phyloP scores from a whole-genome alignment of 371 early-diverging fungal genomes.

The Umbelopsis sp. region DNA sequence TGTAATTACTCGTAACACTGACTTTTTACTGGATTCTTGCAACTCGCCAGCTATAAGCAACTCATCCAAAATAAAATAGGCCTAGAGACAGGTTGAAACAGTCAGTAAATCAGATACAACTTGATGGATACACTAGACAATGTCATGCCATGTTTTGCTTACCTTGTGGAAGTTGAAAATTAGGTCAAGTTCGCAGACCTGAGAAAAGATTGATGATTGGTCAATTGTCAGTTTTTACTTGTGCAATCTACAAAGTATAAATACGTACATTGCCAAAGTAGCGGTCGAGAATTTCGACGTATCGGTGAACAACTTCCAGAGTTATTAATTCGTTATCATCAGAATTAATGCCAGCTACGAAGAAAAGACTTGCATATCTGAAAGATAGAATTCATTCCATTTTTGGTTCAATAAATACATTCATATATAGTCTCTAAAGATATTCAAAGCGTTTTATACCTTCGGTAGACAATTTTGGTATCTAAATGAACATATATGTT shows the following conservation, averaged over 20 bases:
- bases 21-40: constrained; percentile 83
- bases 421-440: too few species aligned
- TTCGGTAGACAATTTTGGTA: constrained; percentile 91
- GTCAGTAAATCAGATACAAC: not conserved
- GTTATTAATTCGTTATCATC: constrained; percentile 93
- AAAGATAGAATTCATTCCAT: not conserved
- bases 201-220: constrained; percentile 12
- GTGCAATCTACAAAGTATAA: too few species aligned
- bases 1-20: constrained; percentile 72
- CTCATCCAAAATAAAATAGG: constrained; percentile 87
- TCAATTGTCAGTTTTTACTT: too few species aligned
- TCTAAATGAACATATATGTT: constrained; percentile 46
- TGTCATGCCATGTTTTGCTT: constrained; percentile 19
- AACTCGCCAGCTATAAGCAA: constrained; percentile 83
- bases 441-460: constrained; percentile 23
- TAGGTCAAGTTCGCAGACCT: constrained; percentile 89
- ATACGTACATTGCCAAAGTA: constrained; percentile 92
- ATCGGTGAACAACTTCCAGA: constrained; percentile 96
- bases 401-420: too few species aligned
- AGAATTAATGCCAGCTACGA: constrained; percentile 90
- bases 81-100: constrained; percentile 36
- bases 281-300: constrained; percentile 95
- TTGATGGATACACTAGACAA: not conserved
- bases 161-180: constrained; percentile 89
- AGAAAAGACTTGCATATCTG: constrained; percentile 95